Base-by-base conservation (phyloP, 148 eudicot genomes). In the Pharnaceum exiguum region DNA sequence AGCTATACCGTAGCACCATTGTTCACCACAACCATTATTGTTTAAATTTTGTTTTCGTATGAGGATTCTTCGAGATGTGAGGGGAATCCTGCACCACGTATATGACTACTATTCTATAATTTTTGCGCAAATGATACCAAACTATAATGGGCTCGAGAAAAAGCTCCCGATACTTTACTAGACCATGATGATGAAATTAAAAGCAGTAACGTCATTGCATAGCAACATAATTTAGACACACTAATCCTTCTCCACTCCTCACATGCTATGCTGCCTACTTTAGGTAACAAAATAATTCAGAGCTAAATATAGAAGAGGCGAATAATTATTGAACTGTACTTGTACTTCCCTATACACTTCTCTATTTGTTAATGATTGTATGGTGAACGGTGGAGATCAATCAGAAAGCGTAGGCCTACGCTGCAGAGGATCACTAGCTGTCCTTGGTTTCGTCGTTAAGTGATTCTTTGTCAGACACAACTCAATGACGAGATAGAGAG, bases 221-320 rank as follows among this genome's bases (percentile, higher is more conserved):
- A 25, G 16, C 62, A 43, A 35, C 27, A 60, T 68, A 42, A 58
- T 67, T 51, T 27, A 35, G 19, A 35, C 65, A 24, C 12, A 40
- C 51, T 57, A 58, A 66, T 67, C 33, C 33, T 36, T 33, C 45
- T 40, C 54, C 59, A 45, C 52, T 28, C 23, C 30, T 60, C 72
- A 68, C 72, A 68, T 68, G 72, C 60, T 53, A 59, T 44, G 72
- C 46, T 68, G 58, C 60, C 72, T 60, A 68, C 72, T 68, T 45
- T 53, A 6, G 44, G 39, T 13, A 68, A 68, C 72, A 32, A 60
- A 68, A 68, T 68, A 68, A 68, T 68, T 25, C 46, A 22, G 36
- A 46, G 3, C 8, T 38, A 0, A 32, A 42, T 30, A 44, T 15
- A 51, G n/a, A 5, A 15, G 22, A 38, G 52, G 46, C 38, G 32